Base-by-base conservation (phyloP, 2,329 filamentous ascomycete genomes). In the Phyllosticta capitalensis region DNA sequence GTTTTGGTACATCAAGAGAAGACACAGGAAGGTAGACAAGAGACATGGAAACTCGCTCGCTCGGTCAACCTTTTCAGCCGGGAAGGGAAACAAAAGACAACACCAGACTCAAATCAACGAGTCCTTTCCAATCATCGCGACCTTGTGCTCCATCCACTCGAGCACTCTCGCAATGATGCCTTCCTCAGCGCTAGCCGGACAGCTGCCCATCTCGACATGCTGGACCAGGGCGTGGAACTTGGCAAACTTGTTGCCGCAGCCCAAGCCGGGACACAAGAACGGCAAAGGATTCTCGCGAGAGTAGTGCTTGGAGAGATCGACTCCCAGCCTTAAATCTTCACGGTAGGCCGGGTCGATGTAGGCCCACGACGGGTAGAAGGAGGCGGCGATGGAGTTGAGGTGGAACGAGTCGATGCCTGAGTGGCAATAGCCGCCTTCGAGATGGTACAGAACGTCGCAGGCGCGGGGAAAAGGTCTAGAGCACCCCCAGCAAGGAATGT, bases 301-400 rank as follows among this genome's bases (percentile, higher is more conserved):
- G 9, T 52, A 52, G 5, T n/a, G 5, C n/a, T 51, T 49, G n/a
- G 55, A 2, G 28, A 52, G 26, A 4, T 45, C 55, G 21, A 45
- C n/a, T 26, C 49, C 7, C 12, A 33, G 49, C 20, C 51, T 45
- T 30, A 65, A 26, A 5, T 63, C 65, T 19, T 64, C 49, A 19
- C 59, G 61, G 53, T 65, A 65, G n/a, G 64, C 60, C 53, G 63
- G 56, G 53, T 65, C 62, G 30, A 67, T 38, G 51, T 59, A 68
- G 45, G 62, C 50, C 45, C 61, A 56, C 58, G 63, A 66, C 14
- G 66, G 62, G 52, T 59, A 63, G 45, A 64, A 67, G 19, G 58
- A 54, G 14, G 65, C 63, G 21, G 65, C 64, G 19, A 61, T 57
- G 48, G 63, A 30, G 51, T 66, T 65, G 12, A 68, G 45, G 55